Evolutionary conservation across 2,329 filamentous ascomycete species (phyloP), one percentile per base, ranked within the genome.

Genomic region (Pseudogymnoascus sp.): DNA sequence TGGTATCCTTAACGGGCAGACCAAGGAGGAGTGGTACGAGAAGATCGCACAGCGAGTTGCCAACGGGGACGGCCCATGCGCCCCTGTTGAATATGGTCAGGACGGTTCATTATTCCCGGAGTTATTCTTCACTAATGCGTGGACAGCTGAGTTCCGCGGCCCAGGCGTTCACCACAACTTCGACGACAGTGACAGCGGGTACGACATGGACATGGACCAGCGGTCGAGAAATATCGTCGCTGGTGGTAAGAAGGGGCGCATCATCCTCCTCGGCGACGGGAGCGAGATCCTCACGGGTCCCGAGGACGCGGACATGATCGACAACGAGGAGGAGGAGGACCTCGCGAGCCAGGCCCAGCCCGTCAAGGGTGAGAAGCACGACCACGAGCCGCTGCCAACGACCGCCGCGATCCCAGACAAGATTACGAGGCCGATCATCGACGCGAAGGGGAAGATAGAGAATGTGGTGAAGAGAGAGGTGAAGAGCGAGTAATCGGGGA

Each of bases 1-100:
- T 73, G 94, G 89, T 69, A 86, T 99, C 74, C 84, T 99, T 69
- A 86, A 90, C 73, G 94, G 93, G 75, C 92, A 90, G 82, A 90
- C 87, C 70, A 95, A 96, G 84, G 92, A 97, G 73, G 89, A 97
- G 79, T 99, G 94, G 94, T 99, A 99, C 77, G 91, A 97, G 73
- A 88, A 92, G 80, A 89, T 99, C 76, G 91, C 89, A 72, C 91
- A 89, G 80, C 86, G 94, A 74, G 94, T 99, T 77, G 91, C 92
- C 71, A 92, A 93, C 75, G 94, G 93, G 77, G 94, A 99, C 78
- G 94, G 94, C 72, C 94, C 94, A 75, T 97, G 93, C 81, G 94
- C 94, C 76, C 94, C 94, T 78, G 94, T 93, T 73, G 94, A 99
- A 87, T 99, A 97, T 82, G 94, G 94, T 92, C 93, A 72, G 72